Evolutionary conservation across 306 rosid genomes (phyloP), one percentile per base, ranked within the genome.

Genomic region (Cicer chorassanicum): DNA sequence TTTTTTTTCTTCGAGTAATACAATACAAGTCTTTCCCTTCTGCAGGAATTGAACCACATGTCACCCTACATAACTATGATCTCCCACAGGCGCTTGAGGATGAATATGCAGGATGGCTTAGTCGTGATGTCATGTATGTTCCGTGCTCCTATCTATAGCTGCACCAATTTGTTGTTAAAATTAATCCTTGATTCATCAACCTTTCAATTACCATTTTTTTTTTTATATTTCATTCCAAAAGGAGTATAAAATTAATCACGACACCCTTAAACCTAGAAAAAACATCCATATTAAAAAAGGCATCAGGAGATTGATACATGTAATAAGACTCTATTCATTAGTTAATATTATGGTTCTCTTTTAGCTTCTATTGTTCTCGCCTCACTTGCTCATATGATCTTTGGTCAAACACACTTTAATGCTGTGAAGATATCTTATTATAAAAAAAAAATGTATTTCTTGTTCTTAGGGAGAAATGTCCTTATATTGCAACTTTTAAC

Each of bases 51-150:
- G 82, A 91, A 77, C 96, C 96, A 65, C 97, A 89, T 87, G 86
- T 84, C 43, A 88, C 96, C 3, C 66, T 91, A 8, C 75, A 82
- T 70, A 78, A 89, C 66, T 65, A 2, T 56, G 97, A 89, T 80
- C 82, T 84, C 39, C 98, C 93, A 19, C 96, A 89, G n/a, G 84
- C 83, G 63, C 96, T 91, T 65, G 98, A 93, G 36, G 93, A 89
- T 75, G 89, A 88, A 70, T 93, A 93, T 60, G 93, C 86, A 71
- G 97, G 97, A 81, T 93, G 97, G 98, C 9, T 91, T 61, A 83
- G 85, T 53, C 86, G 82, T 21, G 21, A 81, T 46, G 74, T 88
- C 54, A 81, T 93, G 97, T 89, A 85, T 44, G 85, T 24, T 50
- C 63, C 12, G 1, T 50, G 7, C 67, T 21, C 68, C 57, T 71